Conservation (phyloP, 768 basidiomycete genomes). For the Termitomyces sp. region DNA sequence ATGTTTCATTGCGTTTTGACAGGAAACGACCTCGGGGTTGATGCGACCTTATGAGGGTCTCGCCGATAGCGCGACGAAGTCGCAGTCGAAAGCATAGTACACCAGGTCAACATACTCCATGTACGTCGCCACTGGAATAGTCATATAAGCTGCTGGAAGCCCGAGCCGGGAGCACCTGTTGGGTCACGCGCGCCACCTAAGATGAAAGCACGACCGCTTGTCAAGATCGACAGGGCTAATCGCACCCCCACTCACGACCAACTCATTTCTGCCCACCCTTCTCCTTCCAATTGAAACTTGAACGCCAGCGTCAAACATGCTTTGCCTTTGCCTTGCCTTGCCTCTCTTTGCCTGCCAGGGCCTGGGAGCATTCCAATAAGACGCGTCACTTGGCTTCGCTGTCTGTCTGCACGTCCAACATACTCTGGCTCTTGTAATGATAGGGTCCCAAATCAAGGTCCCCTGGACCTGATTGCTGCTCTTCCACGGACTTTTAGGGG, state of each 20-base stretch:
- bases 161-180: not conserved
- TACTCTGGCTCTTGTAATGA: not conserved
- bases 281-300: not conserved
- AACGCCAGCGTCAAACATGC: slow-evolving; percentile 3
- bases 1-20: not conserved
- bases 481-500: not conserved
- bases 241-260: not conserved
- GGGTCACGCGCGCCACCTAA: not conserved
- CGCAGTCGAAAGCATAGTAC: not conserved
- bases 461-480: slow-evolving; percentile 2
- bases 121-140: not conserved
- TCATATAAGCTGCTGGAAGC: not conserved
- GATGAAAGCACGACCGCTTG: not conserved
- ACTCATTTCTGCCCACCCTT: not conserved
- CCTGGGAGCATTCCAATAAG: not conserved
- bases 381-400: not conserved
- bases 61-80: not conserved
- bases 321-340: not conserved
- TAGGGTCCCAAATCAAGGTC: not conserved
- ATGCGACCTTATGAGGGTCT: not conserved
- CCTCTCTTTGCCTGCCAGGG: not conserved
- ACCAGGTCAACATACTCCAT: not conserved
- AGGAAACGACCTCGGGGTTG: not conserved
- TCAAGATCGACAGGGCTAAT: slow-evolving; percentile 5
- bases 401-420: not conserved